phyloP scores from a whole-genome alignment of 306 rosid species.

The Hippophae gyantsensis region DNA sequence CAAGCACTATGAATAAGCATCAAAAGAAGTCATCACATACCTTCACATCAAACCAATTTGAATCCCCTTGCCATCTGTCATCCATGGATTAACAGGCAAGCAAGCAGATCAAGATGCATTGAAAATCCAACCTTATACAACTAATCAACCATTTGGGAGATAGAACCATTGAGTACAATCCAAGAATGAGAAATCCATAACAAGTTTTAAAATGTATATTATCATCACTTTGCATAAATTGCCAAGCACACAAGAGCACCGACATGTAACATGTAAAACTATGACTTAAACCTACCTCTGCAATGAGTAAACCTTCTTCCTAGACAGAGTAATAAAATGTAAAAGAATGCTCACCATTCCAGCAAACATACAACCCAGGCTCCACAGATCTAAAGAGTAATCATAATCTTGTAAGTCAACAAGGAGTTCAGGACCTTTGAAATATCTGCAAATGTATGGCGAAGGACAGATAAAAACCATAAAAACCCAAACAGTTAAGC shows the following conservation, averaged over 20 bases:
- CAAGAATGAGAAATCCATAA: not conserved
- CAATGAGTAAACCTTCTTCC: not conserved
- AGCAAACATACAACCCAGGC: conserved; percentile 95
- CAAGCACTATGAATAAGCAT: conserved; percentile 33
- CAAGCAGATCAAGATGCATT: conserved; percentile 23
- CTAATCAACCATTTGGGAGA: not conserved
- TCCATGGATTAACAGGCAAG: conserved; percentile 11
- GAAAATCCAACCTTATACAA: not conserved
- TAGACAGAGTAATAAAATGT: not conserved
- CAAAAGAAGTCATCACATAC: conserved; percentile 14
- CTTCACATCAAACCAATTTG: conserved; percentile 17
- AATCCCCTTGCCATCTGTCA: conserved; percentile 17
- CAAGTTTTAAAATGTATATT: too few relatives aligned
- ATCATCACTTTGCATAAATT: too few relatives aligned
- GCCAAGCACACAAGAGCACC: not conserved
- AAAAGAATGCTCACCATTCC: conserved; percentile 63
- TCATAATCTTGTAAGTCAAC: conserved; percentile 96
- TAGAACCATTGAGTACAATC: not conserved
- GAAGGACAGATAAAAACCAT: not conserved
- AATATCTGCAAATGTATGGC: conserved; percentile 52
- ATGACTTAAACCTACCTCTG: not conserved
- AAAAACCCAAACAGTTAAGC: not conserved
- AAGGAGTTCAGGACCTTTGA: conserved; percentile 95
- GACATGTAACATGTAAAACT: not conserved
- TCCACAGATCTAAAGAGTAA: conserved; percentile 85